A percentile compares a stretch with the other conserved stretches of the same genome.
These are phyloP conservation scores for Oryza glumipatula DNA, from an alignment of 176 grass and related monocot species.

Conservation along the genomic window DNA sequence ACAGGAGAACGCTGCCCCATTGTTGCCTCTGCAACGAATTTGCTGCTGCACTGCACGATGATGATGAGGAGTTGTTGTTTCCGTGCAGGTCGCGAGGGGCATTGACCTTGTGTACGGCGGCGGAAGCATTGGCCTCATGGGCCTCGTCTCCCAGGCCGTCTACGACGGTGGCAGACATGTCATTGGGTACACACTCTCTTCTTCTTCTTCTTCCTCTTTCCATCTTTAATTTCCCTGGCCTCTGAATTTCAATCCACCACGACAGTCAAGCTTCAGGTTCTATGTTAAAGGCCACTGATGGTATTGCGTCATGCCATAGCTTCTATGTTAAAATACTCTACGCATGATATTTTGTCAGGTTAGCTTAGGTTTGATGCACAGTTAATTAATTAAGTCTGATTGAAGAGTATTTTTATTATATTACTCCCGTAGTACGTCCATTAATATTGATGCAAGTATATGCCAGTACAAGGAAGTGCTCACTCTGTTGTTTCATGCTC, in stretches of 20 bases:
- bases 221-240: no score
- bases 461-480: neutral
- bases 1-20: no score
- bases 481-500: constrained; percentile 13
- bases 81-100: constrained; percentile 59
- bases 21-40: neutral
- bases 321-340: neutral
- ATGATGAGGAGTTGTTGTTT: neutral
- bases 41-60: neutral
- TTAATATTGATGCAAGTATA: neutral
- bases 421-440: neutral
- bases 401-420: neutral
- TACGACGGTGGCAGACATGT: constrained; percentile 59
- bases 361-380: neutral
- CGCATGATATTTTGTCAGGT: neutral
- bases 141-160: constrained; percentile 65
- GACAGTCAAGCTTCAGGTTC: neutral
- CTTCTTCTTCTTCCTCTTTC: neutral
- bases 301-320: neutral
- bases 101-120: constrained; percentile 76
- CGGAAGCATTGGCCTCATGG: constrained; percentile 68
- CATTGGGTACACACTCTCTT: constrained; percentile 39
- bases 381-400: neutral
- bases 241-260: neutral
- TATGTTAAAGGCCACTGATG: no score